Base-by-base conservation (phyloP, 2,329 filamentous ascomycete genomes). In the Bipolaris cookei region DNA sequence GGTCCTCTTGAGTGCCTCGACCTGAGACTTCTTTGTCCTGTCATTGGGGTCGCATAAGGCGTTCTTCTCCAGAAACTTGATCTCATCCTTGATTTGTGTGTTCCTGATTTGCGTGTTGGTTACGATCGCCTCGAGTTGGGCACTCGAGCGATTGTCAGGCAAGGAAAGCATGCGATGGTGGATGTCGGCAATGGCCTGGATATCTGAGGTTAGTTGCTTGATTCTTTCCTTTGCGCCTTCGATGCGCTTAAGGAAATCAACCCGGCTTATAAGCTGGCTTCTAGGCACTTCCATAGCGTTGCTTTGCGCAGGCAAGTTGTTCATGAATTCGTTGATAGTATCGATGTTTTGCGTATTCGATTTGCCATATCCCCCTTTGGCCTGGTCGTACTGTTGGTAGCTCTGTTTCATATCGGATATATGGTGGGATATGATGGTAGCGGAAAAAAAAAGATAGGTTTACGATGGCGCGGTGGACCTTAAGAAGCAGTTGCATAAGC, bases 1-100 rank as follows among this genome's bases (percentile, higher is more conserved):
- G 54, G 87, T 86, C 60, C 82, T 83, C 82, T 89, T 91, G 72
- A 93, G 81, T 59, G 85, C 84, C 65, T 85, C 82, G 53, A 90
- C 83, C 76, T 92, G 90, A 58, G 84, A 86, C 71, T 83, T 82
- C 82, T 94, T 94, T 65, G 88, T 83, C 58, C 78, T 80, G 75
- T 87, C 88, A 62, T 82, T 82, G 51, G 80, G 79, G 73, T 88
- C 89, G 74, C 86, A 86, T 73, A 83, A 80, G 43, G 88, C 84
- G 75, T 94, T 91, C 59, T 79, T 81, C 78, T 92, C 89, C 53
- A 94, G 82, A 65, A 84, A 85, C 76, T 90, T 90, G 80, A 94
- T 90, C 77, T 90, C 87, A 71, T 91, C 88, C 72, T 90, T 88
- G 81, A 94, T 91, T 62, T 84, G 81, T n/a, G 85, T 87, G 32